Evolutionary conservation across 169 alveolate genomes (phyloP).

Genomic region (Cyclospora cayetanensis): DNA sequence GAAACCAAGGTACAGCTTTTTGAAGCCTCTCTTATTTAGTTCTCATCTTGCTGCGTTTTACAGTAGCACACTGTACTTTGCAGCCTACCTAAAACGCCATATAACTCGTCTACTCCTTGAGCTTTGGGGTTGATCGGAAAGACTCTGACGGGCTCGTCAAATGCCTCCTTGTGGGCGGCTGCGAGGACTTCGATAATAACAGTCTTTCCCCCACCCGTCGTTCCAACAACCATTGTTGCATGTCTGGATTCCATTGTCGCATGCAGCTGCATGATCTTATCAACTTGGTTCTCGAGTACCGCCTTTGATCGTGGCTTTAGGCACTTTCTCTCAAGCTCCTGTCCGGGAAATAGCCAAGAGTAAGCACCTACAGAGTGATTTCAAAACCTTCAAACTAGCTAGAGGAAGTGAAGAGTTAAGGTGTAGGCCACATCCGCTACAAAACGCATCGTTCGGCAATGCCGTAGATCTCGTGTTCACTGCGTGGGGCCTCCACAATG

Average conservation of each 20-base stretch:
- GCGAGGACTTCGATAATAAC: conserved; percentile 88
- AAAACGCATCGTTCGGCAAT: no score
- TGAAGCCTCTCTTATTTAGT: no score
- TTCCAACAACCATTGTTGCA: conserved; percentile 94
- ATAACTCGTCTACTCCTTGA: conserved; percentile 90
- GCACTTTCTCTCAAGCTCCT: conserved; percentile 69
- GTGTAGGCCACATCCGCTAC: no score
- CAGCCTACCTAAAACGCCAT: conserved; percentile 88
- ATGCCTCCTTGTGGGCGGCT: conserved; percentile 84
- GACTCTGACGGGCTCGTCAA: conserved; percentile 83
- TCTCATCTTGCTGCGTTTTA: not conserved
- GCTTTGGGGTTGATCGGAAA: conserved; percentile 93
- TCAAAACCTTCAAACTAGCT: no score
- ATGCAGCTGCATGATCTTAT: conserved; percentile 91
- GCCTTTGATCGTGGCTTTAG: conserved; percentile 79
- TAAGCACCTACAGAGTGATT: not conserved
- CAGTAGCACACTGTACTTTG: not conserved
- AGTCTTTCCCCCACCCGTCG: conserved; percentile 94
- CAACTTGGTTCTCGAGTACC: conserved; percentile 86
- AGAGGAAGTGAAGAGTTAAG: no score
- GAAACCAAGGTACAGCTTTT: no score
- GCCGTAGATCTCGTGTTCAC: no score
- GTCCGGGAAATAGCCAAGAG: conserved; percentile 49
- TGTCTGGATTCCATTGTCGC: conserved; percentile 96
- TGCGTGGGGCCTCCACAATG: not conserved